Base-by-base conservation (phyloP, 768 basidiomycete species). In the Trametes gibbosa region DNA sequence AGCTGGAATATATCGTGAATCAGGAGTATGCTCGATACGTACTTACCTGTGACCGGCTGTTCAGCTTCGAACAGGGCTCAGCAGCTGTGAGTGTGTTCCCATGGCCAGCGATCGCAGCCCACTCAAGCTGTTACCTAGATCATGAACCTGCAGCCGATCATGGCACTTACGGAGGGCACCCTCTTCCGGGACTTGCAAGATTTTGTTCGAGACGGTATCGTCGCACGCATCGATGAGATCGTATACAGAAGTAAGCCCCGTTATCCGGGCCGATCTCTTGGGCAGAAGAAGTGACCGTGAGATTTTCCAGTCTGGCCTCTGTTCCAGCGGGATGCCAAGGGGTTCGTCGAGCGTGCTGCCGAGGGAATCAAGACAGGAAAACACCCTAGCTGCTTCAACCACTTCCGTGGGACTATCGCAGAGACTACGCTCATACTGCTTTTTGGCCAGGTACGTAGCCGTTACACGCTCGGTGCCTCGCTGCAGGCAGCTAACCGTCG, bases 1-100 rank as follows among this genome's bases (percentile, higher is more conserved):
- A 74, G 73, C 65, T 74, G 5, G 73, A 74, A 62, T 74, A 72
- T 55, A 69, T 74, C 52, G 69, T 73, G n/a, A 65, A 69, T 21
- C 62, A 68, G 12, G 64, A 65, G 10, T 64, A 68, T 29, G 66
- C 69, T 16, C 65, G 69, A 25, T 59, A 68, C 32, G 66, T 73
- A 7, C 65, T 73, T 46, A 69, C 67, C 2, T 66, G 67, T n/a
- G 67, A 73, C 45, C 65, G 65, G 16, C 51, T 66, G 0, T 72
- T 72, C 56, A 73, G 73, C 53, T 73, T 74, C 49, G 73, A 74
- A 59, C 58, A 68, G 39, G 73, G 70, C 2, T 69, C 68, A 16
- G 70, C 72, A 12, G 67, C 65, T 21, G 73, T 74, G 48, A 35
- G 62, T 41, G 6, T 16, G 6, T 60, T 23, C 9, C 17, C 25